Base-by-base conservation (phyloP, 2,329 filamentous ascomycete species). In the Cryphonectria japonica region DNA sequence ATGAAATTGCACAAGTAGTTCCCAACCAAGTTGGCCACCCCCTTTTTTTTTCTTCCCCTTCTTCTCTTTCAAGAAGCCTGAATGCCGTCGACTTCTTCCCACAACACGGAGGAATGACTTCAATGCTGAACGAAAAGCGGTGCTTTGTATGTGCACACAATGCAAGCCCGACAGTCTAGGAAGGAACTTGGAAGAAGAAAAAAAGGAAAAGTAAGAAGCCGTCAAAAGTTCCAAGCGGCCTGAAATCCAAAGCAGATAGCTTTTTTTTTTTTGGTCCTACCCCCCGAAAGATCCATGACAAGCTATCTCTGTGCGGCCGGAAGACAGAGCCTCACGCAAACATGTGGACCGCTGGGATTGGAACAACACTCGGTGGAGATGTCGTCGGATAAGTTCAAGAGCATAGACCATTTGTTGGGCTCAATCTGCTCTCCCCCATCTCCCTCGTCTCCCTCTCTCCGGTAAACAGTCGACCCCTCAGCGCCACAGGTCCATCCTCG, bases 401-500 rank as follows among this genome's bases (percentile, higher is more conserved):
- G 26, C 11, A 32, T 3, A 32, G 52, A 16, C 26, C 9, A 4
- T 16, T 16, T 8, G 46, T 29, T 3, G 1, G 26, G 13, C 26
- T 26, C 14, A 16, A 16, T 16, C 11, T 57, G 26, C 26, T 32
- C 54, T 32, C 26, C 26, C 29, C 29, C 50, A 13, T n/a, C 16
- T 46, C 6, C 14, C 6, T n/a, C n/a, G 1, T n/a, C 26, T 52
- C 19, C 8, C 46, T 22, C 29, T 54, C 52, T 29, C 26, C 52
- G 29, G 2, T 29, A 3, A 29, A 39, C 22, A 54, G n/a, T 6
- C 52, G 26, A 14, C 8, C 39, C 3, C 26, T 79, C 74, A 84
- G 69, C 83, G 79, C 83, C 83, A 85, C 13, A 85, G 76, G 72
- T 85, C 83, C 69, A 79, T 78, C 65, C 79, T 79, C 41, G 81